phyloP scores from a whole-genome alignment of 2,329 filamentous ascomycete species.

The Epichloe coenophiala region DNA sequence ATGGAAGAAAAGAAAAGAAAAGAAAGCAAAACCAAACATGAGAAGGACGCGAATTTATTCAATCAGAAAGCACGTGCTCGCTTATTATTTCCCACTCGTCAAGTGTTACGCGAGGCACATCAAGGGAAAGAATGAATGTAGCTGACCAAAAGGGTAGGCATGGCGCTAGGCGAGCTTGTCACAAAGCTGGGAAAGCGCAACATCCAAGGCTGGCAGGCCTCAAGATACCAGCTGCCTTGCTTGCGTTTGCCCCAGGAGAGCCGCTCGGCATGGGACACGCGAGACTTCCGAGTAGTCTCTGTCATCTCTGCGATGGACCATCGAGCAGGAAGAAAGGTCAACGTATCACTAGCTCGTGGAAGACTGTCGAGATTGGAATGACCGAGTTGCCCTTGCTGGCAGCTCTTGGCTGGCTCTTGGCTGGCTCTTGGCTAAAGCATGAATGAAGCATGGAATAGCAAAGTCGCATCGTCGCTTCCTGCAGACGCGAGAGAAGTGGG shows the following conservation, averaged over 20 bases:
- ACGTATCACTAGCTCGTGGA: background rate
- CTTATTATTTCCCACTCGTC: background rate
- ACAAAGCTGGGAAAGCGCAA: background rate
- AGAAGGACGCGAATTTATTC: background rate
- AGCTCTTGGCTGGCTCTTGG: no score
- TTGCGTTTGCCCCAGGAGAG: no score
- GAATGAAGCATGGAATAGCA: background rate
- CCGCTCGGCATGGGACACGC: background rate
- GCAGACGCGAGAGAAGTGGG: background rate
- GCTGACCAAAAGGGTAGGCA: conserved; percentile 1
- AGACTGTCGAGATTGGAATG: background rate
- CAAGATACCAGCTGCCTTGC: background rate
- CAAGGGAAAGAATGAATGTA: conserved; percentile 4
- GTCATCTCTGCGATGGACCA: background rate
- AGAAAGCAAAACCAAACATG: background rate
- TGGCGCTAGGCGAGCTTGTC: background rate
- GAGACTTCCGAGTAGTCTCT: background rate
- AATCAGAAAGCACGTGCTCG: background rate
- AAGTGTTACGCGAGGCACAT: background rate
- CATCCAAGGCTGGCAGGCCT: background rate
- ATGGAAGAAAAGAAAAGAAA: background rate
- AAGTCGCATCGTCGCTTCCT: no score
- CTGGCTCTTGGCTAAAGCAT: background rate
- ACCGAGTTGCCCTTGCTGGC: background rate
- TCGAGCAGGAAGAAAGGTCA: background rate